These are phyloP conservation scores for Cucurbita ficifolia DNA, from an alignment of 306 rosid species.

Conservation along the genomic window DNA sequence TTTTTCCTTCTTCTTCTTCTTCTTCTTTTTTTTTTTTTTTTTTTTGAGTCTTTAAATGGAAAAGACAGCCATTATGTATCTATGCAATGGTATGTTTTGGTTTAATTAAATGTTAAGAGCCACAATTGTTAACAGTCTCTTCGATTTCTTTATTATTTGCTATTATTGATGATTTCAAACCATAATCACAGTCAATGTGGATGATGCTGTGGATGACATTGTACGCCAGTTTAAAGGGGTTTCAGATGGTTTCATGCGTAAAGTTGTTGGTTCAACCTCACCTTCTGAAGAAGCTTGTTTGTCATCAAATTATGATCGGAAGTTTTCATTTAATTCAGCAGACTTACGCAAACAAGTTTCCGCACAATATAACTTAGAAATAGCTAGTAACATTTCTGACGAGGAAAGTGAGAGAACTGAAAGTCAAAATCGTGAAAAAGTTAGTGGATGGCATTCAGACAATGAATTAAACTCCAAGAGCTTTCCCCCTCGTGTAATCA, in stretches of 20 bases:
- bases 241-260: constrained; percentile 74
- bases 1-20: not conserved
- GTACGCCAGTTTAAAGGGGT: constrained; percentile 90
- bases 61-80: not conserved
- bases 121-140: not conserved
- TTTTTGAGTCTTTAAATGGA: not conserved
- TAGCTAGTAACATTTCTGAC: constrained; percentile 44
- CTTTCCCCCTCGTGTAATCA: constrained; percentile 25
- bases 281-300: constrained; percentile 22
- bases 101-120: not conserved
- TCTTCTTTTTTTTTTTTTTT: not conserved
- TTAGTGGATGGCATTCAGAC: constrained; percentile 55
- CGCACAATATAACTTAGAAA: constrained; percentile 32
- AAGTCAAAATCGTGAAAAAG: constrained; percentile 22
- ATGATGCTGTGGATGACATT: constrained; percentile 91
- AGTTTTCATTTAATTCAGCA: constrained; percentile 37
- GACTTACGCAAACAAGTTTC: constrained; percentile 30
- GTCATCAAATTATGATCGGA: constrained; percentile 22
- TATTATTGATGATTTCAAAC: not conserved
- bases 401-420: constrained; percentile 39
- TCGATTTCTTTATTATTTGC: not conserved
- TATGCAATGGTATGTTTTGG: not conserved
- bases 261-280: constrained; percentile 46
- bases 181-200: constrained; percentile 63
- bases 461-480: constrained; percentile 51